Evolutionary conservation across 495 filamentous ascomycete genomes (phyloP).

Genomic region (Evernia prunastri): DNA sequence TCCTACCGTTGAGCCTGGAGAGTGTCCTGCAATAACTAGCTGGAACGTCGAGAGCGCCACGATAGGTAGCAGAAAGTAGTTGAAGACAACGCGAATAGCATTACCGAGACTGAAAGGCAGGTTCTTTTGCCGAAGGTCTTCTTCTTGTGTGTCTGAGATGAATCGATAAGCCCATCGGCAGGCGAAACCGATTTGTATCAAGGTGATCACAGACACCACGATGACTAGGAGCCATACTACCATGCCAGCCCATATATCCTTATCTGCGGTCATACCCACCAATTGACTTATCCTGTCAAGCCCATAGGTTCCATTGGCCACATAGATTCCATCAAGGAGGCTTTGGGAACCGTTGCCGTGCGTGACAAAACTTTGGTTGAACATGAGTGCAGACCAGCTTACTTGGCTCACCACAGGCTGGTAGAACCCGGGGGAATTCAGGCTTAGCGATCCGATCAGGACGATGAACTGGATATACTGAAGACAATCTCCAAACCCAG

Average conservation of each 20-base stretch:
- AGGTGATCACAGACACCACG: conserved; percentile 55
- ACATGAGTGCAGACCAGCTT: conserved; percentile 84
- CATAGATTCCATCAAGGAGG: conserved; percentile 80
- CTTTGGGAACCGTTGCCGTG: conserved; percentile 54
- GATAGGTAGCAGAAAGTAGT: conserved; percentile 83
- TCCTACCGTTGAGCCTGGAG: conserved; percentile 61
- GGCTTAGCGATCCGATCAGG: conserved; percentile 73
- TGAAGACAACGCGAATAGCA: conserved; percentile 80
- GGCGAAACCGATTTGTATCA: conserved; percentile 71
- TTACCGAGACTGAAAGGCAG: conserved; percentile 87
- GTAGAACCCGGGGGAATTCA: conserved; percentile 91
- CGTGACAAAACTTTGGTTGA: conserved; percentile 83
- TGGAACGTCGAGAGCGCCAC: conserved; percentile 85
- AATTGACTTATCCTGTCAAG: conserved; percentile 71
- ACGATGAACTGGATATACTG: conserved; percentile 95
- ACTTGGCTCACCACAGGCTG: conserved; percentile 83
- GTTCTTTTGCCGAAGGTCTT: conserved; percentile 85
- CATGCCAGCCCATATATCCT: conserved; percentile 92
- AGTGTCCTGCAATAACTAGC: conserved; percentile 63
- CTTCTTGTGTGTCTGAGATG: conserved; percentile 63
- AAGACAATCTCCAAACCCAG: conserved; percentile 93
- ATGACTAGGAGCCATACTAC: conserved; percentile 77
- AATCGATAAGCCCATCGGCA: conserved; percentile 66
- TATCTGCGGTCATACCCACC: conserved; percentile 66
- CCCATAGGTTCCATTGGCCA: conserved; percentile 62